Evolutionary conservation across 805 yeast species (phyloP), one percentile per base, ranked within the genome.

Genomic region (Spathaspora sp.): DNA sequence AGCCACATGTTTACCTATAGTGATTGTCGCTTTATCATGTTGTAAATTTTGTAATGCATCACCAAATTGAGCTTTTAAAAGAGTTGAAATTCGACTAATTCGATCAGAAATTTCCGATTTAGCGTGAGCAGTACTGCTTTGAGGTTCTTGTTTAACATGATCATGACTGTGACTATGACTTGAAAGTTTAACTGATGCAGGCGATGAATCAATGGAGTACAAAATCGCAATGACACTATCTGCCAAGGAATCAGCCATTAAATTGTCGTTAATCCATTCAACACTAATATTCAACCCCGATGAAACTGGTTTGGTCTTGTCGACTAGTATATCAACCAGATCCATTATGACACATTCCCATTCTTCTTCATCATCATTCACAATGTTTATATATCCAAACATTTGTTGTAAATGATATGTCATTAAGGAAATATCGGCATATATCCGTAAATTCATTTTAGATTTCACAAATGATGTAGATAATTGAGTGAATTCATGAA

Each of bases 381-480:
- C 51, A 1, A 89, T 79, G 44, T 85, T 83, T 4, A 91, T 80
- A 61, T 77, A 81, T 1, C 97, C 98, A 77, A 93, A 94, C 99
- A 94, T 94, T 64, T 92, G 98, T 52, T 86, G 82, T 52, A 94
- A 78, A 64, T 94, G 98, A 91, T 96, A 94, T 54, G 81, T 79
- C 53, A 94, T 82, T 52, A 94, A 75, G 45, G 88, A 87, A 32
- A 88, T 80, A 44, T 87, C 88, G 4, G 97, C 96, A 63, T 85
- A 84, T 46, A 94, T 87, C 49, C 81, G 80, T 18, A 94, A 72
- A 7, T 83, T 78, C 65, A 93, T 97, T 57, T 87, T 79, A 57
- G 96, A 96, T 62, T 84, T 85, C 31, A 94, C 83, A 11, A 87
- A 78, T 0, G 97, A 88, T 0, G 97, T 87, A 0, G 96, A 85